Evolutionary conservation across 768 basidiomycete species (phyloP).

Genomic region (Termitomyces sp.): DNA sequence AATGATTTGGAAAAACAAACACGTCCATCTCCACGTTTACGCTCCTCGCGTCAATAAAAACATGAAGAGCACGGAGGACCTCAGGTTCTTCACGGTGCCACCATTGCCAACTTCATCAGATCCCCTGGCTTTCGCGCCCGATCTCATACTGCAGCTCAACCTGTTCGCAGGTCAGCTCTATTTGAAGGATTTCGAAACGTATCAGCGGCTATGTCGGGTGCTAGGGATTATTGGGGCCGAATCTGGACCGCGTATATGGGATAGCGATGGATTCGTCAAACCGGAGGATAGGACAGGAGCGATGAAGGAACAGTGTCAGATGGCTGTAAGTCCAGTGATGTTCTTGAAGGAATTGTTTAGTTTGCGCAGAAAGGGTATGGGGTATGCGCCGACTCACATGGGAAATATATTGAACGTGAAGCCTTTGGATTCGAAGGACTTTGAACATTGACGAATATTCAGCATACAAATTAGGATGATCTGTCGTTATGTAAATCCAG

Average conservation of each 20-base stretch:
- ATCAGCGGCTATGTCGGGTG: slow-evolving; percentile 29
- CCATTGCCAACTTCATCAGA: slow-evolving; percentile 15
- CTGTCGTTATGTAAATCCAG: neutral
- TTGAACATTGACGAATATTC: slow-evolving; percentile 6
- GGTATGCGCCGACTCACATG: slow-evolving; percentile 33
- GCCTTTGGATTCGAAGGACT: slow-evolving; percentile 23
- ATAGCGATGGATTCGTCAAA: slow-evolving; percentile 29
- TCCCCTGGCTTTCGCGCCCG: slow-evolving; percentile 6
- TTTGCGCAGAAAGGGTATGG: slow-evolving; percentile 34
- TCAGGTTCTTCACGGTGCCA: slow-evolving; percentile 27
- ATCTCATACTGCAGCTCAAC: slow-evolving; percentile 30
- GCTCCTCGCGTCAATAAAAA: slow-evolving; percentile 29
- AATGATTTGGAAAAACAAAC: slow-evolving; percentile 24
- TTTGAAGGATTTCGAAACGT: slow-evolving; percentile 26
- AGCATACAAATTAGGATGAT: neutral
- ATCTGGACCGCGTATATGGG: slow-evolving; percentile 6
- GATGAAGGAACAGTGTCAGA: slow-evolving; percentile 16
- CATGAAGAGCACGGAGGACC: slow-evolving; percentile 33
- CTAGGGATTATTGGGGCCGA: slow-evolving; percentile 28
- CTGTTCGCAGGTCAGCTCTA: slow-evolving; percentile 45
- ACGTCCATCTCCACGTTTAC: slow-evolving; percentile 39
- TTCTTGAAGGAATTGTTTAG: slow-evolving; percentile 29
- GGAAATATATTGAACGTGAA: slow-evolving; percentile 32
- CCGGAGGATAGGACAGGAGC: slow-evolving; percentile 16
- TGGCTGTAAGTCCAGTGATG: slow-evolving; percentile 31